A percentile compares a stretch with the other conserved stretches of the same genome.
Evolutionary conservation across 257 asterid species (phyloP).

Genomic region (Nicotiana knightiana): DNA sequence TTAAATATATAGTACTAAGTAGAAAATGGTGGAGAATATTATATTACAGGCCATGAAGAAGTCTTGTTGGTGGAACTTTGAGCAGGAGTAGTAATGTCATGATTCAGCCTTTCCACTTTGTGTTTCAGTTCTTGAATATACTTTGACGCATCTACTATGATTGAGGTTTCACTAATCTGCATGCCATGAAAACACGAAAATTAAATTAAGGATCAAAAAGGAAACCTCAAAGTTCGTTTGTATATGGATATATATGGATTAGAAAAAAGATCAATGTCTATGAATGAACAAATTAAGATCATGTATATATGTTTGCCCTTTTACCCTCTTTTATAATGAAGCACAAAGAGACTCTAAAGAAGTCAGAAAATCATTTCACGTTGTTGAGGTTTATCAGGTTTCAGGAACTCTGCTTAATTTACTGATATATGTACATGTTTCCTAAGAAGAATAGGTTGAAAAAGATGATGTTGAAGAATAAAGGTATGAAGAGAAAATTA

Average conservation of each 20-base stretch:
- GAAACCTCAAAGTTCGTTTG: background rate
- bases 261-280: background rate
- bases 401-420: no score
- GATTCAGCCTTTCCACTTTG: conserved; percentile 59
- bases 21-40: background rate
- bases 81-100: conserved; percentile 41
- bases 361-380: no score
- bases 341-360: background rate
- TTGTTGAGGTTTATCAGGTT: no score
- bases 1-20: background rate
- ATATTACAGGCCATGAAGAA: conserved; percentile 41
- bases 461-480: background rate
- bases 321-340: background rate
- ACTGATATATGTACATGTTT: no score
- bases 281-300: background rate
- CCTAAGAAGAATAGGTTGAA: background rate
- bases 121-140: conserved; percentile 67
- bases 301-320: background rate
- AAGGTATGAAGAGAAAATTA: background rate
- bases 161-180: conserved; percentile 60
- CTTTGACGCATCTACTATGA: conserved; percentile 69
- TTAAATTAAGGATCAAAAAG: background rate
- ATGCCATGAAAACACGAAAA: conserved; percentile 14
- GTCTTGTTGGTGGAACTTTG: conserved; percentile 30
- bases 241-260: background rate